These are phyloP conservation scores for Talaromyces sp. DNA, from an alignment of 2,329 filamentous ascomycete genomes.

Conservation along the genomic window DNA sequence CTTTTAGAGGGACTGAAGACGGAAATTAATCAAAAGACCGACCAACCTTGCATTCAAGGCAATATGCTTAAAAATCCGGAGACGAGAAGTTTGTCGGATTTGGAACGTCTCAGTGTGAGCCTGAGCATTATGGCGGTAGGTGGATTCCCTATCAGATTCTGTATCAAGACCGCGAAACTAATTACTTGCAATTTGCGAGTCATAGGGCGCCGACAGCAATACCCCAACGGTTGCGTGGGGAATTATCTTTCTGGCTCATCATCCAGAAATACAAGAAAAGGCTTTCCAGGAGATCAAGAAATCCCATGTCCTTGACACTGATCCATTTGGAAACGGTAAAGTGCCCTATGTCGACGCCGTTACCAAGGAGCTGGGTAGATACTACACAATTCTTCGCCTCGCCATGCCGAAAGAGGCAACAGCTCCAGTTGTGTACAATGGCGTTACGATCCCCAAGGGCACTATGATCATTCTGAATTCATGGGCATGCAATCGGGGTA, in stretches of 20 bases:
- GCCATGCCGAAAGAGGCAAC: constrained; percentile 16
- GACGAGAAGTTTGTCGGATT: constrained; percentile 8
- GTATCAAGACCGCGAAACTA: no score
- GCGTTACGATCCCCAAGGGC: constrained; percentile 16
- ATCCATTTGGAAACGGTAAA: constrained; percentile 15
- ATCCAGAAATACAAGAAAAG: constrained; percentile 16
- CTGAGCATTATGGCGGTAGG: constrained; percentile 18
- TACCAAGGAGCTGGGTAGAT: constrained; percentile 17
- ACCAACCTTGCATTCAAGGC: constrained; percentile 18
- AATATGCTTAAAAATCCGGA: constrained; percentile 18
- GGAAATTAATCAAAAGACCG: constrained; percentile 12
- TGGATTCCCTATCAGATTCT: not conserved
- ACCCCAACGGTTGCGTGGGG: constrained; percentile 15
- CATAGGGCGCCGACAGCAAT: constrained; percentile 16
- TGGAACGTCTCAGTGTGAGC: constrained; percentile 16
- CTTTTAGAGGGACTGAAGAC: constrained; percentile 12
- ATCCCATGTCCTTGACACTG: constrained; percentile 8
- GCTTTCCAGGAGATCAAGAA: constrained; percentile 17
- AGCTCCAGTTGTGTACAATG: constrained; percentile 15
- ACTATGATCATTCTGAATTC: constrained; percentile 20
- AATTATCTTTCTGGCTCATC: constrained; percentile 16
- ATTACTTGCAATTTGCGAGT: no score
- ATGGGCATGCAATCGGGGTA: constrained; percentile 21
- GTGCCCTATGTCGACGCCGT: constrained; percentile 17
- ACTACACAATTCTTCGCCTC: constrained; percentile 18